Evolutionary conservation across 116 monocot genomes (phyloP).

Genomic region (Phalaenopsis hybrid): DNA sequence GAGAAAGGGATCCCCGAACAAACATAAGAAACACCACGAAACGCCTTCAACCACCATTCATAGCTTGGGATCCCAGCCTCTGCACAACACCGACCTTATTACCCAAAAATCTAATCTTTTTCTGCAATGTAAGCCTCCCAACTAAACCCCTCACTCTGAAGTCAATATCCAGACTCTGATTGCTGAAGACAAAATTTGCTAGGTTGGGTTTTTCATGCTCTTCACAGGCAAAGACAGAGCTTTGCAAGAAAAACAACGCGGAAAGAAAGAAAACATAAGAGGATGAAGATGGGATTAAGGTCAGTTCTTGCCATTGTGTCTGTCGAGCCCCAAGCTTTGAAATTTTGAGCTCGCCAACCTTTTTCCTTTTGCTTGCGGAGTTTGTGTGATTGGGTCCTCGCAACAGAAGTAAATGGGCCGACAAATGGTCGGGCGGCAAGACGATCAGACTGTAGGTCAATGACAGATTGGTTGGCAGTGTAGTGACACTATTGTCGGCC

Average conservation of each 20-base stretch:
- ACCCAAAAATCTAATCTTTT: conserved; percentile 69
- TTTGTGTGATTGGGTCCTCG: background rate
- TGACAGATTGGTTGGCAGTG: no score
- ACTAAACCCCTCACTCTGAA: conserved; percentile 53
- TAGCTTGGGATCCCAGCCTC: conserved; percentile 70
- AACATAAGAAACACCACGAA: conserved; percentile 89
- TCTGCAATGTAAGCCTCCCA: conserved; percentile 56
- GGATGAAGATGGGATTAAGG: conserved; percentile 13
- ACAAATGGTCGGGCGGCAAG: no score
- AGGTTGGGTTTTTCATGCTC: conserved; percentile 22
- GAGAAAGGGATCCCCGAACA: conserved; percentile 75
- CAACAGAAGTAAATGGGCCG: no score
- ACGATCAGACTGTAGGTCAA: no score
- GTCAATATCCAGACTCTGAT: conserved; percentile 23
- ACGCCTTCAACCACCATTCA: conserved; percentile 96
- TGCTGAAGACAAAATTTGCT: conserved; percentile 43
- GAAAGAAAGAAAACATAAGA: conserved; percentile 11
- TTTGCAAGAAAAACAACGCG: conserved; percentile 22
- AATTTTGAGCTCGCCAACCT: background rate
- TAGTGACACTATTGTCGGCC: no score
- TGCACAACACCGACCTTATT: conserved; percentile 51
- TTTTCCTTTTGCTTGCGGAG: background rate
- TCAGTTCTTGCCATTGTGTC: conserved; percentile 10
- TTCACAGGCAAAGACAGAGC: conserved; percentile 72
- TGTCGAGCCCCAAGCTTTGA: background rate